Conservation (phyloP, 2,329 filamentous ascomycete genomes). For the Lecanicillium sp. region DNA sequence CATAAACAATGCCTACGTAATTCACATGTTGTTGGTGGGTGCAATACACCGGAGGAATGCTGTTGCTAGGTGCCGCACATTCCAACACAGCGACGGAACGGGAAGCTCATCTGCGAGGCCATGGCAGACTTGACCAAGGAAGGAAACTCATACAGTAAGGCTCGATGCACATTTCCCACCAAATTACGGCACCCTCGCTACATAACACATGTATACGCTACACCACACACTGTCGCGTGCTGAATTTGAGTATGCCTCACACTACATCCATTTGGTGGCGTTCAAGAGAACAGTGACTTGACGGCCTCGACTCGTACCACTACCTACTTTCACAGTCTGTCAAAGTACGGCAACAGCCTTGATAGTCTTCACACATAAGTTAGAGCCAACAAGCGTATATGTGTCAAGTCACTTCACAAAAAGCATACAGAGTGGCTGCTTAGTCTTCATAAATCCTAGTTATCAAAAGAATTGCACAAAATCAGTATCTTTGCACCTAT, state of each 20-base stretch:
- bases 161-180: background rate
- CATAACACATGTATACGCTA: background rate
- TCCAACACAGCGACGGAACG: constrained; percentile 16
- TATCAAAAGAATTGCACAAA: constrained; percentile 21
- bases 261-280: too few species aligned
- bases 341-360: too few species aligned
- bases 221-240: background rate
- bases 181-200: background rate
- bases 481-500: constrained; percentile 21
- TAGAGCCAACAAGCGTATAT: too few species aligned
- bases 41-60: constrained; percentile 27
- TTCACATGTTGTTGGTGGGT: constrained; percentile 5
- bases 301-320: too few species aligned
- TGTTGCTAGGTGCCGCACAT: constrained; percentile 28
- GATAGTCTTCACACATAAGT: too few species aligned
- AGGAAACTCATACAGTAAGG: background rate
- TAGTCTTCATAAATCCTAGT: constrained; percentile 21
- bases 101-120: constrained; percentile 7
- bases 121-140: background rate
- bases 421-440: constrained; percentile 15
- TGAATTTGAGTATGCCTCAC: too few species aligned
- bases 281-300: too few species aligned
- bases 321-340: too few species aligned
- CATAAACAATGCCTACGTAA: constrained; percentile 4
- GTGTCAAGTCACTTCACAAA: background rate